Base-by-base conservation (phyloP, 1,139 yeast genomes). In the Taiozyma sp. region DNA sequence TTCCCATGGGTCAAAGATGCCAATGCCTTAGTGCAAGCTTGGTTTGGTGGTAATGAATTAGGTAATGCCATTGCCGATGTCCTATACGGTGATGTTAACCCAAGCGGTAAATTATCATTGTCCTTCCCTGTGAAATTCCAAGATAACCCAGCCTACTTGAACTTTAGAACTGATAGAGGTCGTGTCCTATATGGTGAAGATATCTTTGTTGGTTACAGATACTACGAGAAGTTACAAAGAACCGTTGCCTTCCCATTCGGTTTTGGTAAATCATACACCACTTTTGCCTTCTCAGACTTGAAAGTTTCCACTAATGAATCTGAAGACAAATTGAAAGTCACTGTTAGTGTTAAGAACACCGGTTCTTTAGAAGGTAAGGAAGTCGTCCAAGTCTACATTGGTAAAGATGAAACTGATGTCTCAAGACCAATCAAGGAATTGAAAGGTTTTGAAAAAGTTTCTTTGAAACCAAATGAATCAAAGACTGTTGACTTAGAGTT, bases 71-170 rank as follows among this genome's bases (percentile, higher is more conserved):
- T 80, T 57, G 84, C 83, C 2, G 85, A 81, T 57, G 74, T 80
- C 29, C 59, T 81, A 48, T 84, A 79, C 65, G 90, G 89, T 16
- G 87, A 81, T 48, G 76, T 72, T 19, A 81, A 81, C 61, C 89
- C 90, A 40, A 75, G 80, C 38, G 90, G 87, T 41, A 81, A 78
- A 61, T 68, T 84, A 45, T 80, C 89, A 2, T 72, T 83, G 53
- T 75, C 87, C 4, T 81, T 76, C 73, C 87, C 87, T 51, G 44
- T 54, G 52, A 71, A 68, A 52, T 60, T 72, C 44, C 70, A 73
- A 57, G 80, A 76, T 56, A 75, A 74, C 54, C 83, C 80, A 63
- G 80, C 83, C 30, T 74, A 68, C 57, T 81, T 79, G 64, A 73
- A 69, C 60, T 74, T 65, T 62, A 59, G 63, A 39, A 65, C 76